Evolutionary conservation across 2,329 filamentous ascomycete species (phyloP).

Genomic region (Calonectria fujianensis): DNA sequence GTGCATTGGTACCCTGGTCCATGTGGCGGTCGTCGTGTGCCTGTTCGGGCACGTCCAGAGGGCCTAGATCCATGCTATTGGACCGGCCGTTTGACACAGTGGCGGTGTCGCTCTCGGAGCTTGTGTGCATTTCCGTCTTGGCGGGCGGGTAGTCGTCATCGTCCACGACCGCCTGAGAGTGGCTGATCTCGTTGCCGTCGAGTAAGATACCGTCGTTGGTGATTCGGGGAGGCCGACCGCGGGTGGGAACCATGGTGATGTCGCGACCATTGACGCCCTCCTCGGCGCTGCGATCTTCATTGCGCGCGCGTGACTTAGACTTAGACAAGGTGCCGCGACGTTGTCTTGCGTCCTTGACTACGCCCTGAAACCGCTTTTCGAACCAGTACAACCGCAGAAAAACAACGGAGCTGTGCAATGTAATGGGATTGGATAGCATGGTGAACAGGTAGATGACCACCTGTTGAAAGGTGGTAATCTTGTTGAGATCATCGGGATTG

Average conservation of each 20-base stretch:
- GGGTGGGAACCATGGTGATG: conserved; percentile 80
- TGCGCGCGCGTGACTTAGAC: conserved; percentile 71
- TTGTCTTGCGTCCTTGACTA: conserved; percentile 83
- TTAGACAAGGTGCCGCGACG: conserved; percentile 79
- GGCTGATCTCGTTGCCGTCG: conserved; percentile 54
- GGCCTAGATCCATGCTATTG: conserved; percentile 52
- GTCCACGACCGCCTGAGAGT: conserved; percentile 52
- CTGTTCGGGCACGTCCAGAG: conserved; percentile 48
- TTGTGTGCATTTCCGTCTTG: conserved; percentile 50
- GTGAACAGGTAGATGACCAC: conserved; percentile 82
- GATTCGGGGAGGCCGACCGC: conserved; percentile 72
- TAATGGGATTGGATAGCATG: conserved; percentile 87
- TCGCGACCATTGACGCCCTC: conserved; percentile 78
- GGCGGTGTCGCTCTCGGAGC: conserved; percentile 63
- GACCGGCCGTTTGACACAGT: conserved; percentile 55
- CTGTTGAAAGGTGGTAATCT: conserved; percentile 83
- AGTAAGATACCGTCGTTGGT: conserved; percentile 77
- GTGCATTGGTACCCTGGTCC: conserved; percentile 40
- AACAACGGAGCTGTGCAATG: conserved; percentile 89
- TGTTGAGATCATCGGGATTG: conserved; percentile 85
- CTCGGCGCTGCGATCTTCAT: conserved; percentile 71
- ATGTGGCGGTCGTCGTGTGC: conserved; percentile 33
- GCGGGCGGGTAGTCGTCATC: conserved; percentile 57
- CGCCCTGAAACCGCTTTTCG: conserved; percentile 92
- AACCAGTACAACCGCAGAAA: conserved; percentile 98